Base-by-base conservation (phyloP, 2,329 filamentous ascomycete species). In the Colletotrichum sp. region DNA sequence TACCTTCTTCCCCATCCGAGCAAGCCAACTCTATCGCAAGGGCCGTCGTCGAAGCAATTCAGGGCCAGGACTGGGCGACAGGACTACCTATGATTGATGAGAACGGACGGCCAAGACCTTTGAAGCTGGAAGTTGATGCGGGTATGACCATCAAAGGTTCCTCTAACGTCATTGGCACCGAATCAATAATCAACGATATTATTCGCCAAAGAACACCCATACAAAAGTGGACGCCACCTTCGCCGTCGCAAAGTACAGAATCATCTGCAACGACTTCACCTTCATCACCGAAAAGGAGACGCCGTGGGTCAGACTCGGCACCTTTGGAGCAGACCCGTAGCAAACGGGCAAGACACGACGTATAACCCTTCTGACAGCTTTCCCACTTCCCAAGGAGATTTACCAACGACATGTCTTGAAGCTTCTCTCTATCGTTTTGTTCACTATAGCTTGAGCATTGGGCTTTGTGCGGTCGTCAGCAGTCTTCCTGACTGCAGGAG, bases 21-120 rank as follows among this genome's bases (percentile, higher is more conserved):
- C 83, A 85, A 63, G 87, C 88, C 80, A 80, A 84, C 79, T 78
- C 83, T 72, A 83, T 91, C 75, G 85, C 88, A 12, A 81, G 83
- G 9, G 83, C 88, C 6, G 82, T 92, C 4, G 83, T 90, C 15
- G 79, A 84, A 15, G 85, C 87, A 4, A 80, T 92, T 3, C 59
- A 75, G 24, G 73, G 71, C 8, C 82, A 86, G 43, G 82, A 87
- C 32, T 85, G 85, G 75, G 85, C 85, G 78, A 82, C 82, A 6
- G 86, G 85, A 12, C 83, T 88, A 16, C 87, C 86, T 48, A 87
- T 89, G 87, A 85, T 88, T 55, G 85, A 88, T 69, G 85, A 86
- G 68, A 82, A 87, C 13, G 87, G 87, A 18, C 82, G 82, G 26
- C 85, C 85, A 7, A 80, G 88, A 15, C 85, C 86, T 2, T 78